Evolutionary conservation across 257 asterid genomes (phyloP).

Genomic region (Forsythia viridissima): DNA sequence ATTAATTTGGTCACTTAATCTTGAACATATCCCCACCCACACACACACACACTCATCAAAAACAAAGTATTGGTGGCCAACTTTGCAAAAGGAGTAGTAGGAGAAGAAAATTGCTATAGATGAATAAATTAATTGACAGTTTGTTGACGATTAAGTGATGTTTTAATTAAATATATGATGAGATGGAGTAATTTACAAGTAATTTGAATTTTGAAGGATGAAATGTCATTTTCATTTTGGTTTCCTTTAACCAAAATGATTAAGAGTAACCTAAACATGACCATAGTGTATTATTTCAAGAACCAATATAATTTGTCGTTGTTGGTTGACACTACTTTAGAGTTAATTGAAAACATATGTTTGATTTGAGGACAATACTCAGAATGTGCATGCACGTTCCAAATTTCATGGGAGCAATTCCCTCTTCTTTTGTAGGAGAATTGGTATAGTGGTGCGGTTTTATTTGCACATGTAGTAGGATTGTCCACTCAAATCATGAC

Average conservation of each 20-base stretch:
- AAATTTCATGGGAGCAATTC: not conserved
- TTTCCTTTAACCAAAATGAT: not conserved
- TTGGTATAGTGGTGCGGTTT: rapidly evolving
- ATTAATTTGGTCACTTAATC: slow-evolving; percentile 5
- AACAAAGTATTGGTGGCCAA: slow-evolving; percentile 12
- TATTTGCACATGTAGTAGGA: too few relatives aligned
- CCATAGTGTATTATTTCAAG: not conserved
- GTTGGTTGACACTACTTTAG: not conserved
- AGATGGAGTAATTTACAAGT: not conserved
- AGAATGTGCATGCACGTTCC: not conserved
- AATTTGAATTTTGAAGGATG: not conserved
- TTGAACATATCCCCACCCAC: not conserved
- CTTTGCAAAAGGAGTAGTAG: not conserved
- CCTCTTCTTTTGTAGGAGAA: too few relatives aligned
- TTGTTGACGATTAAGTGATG: not conserved
- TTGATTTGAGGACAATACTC: not conserved
- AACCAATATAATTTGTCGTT: not conserved
- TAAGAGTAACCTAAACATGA: not conserved
- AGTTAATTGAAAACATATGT: not conserved
- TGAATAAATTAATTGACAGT: not conserved
- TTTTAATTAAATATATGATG: too few relatives aligned
- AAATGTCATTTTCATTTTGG: not conserved
- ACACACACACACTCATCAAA: not conserved
- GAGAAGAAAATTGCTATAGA: not conserved
- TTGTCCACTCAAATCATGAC: too few relatives aligned